Evolutionary conservation across 164 flowering plant species (phyloP).

Genomic region (Tinospora cordifolia): DNA sequence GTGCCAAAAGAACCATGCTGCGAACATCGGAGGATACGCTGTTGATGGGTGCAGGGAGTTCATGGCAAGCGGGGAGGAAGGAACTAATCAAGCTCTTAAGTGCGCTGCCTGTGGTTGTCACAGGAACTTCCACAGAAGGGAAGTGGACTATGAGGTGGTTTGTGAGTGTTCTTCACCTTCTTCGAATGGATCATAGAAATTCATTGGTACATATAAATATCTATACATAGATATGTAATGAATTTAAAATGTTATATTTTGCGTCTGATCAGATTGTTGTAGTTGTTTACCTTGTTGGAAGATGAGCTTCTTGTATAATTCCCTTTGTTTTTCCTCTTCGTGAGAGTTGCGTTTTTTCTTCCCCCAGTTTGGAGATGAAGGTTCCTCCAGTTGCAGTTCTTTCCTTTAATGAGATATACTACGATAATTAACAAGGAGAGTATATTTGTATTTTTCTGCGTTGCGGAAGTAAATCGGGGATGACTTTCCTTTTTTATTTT

Average conservation of each 20-base stretch:
- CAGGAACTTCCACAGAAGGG: slow-evolving; percentile 66
- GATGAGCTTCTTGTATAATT: not conserved
- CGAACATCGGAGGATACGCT: slow-evolving; percentile 62
- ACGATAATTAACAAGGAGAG: not conserved
- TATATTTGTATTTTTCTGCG: not conserved
- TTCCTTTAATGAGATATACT: not conserved
- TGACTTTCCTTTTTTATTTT: not conserved
- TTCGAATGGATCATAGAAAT: slow-evolving; percentile 9
- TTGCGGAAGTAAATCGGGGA: not conserved
- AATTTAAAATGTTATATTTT: not conserved
- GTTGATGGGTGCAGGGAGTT: slow-evolving; percentile 87
- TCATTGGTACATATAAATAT: not conserved
- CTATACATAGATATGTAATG: not conserved
- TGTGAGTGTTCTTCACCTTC: slow-evolving; percentile 32
- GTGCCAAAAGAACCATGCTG: slow-evolving; percentile 87
- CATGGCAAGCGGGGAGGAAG: slow-evolving; percentile 66
- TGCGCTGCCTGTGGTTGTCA: slow-evolving; percentile 91
- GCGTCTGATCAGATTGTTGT: not conserved
- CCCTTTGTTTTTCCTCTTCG: not conserved
- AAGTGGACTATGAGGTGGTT: slow-evolving; percentile 39
- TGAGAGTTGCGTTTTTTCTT: not conserved
- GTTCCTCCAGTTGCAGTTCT: not conserved
- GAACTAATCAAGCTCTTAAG: slow-evolving; percentile 34
- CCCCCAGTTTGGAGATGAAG: not conserved
- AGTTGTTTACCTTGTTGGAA: not conserved